Evolutionary conservation across 345 rosid species (phyloP).

Genomic region (Salix dunnii): DNA sequence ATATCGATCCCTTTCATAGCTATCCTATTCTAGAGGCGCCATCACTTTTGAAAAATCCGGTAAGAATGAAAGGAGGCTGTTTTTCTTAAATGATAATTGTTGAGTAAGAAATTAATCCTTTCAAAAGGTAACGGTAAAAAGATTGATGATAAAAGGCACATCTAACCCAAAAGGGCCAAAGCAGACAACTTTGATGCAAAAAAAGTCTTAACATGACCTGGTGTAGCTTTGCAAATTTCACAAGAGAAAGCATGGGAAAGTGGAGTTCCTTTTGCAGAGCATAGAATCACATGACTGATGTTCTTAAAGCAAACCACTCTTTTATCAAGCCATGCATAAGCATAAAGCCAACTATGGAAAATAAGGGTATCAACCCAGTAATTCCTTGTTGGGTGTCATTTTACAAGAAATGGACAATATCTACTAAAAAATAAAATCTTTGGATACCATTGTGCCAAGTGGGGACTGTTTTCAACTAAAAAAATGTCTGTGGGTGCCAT

Average conservation of each 20-base stretch:
- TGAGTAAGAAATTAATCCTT: neutral
- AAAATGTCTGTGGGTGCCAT: neutral
- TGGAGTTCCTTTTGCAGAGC: neutral
- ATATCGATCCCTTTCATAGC: neutral
- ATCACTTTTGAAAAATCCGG: neutral
- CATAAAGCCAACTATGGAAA: neutral
- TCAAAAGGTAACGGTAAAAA: neutral
- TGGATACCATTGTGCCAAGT: neutral
- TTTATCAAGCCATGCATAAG: neutral
- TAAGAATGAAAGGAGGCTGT: neutral
- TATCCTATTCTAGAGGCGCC: neutral
- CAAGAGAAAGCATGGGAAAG: neutral
- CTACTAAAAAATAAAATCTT: neutral
- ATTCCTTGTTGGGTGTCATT: conserved; percentile 13
- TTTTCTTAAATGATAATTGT: neutral
- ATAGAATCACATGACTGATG: neutral
- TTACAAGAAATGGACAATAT: conserved; percentile 1
- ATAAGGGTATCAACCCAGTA: neutral
- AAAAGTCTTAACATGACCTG: neutral
- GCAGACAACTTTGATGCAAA: neutral
- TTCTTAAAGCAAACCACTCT: neutral
- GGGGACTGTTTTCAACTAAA: neutral
- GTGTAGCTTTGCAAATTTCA: neutral
- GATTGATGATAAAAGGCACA: neutral
- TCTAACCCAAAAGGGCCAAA: neutral